phyloP scores from a whole-genome alignment of 1,284 basidiomycete species.

The Tausonia pullulans region DNA sequence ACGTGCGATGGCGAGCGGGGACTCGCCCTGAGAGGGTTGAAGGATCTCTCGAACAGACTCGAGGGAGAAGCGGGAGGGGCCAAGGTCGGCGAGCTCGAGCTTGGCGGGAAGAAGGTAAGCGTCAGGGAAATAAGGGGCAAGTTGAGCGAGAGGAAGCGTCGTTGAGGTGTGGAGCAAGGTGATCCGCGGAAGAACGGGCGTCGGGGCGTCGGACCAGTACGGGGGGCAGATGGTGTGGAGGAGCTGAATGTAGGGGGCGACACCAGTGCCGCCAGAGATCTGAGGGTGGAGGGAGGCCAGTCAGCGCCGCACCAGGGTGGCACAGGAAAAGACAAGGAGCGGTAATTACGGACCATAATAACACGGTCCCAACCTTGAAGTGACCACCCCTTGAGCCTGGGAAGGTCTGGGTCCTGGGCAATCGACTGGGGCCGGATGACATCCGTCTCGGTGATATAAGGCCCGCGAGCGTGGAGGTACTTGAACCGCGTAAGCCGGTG shows the following conservation, averaged over 20 bases:
- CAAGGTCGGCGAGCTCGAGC: slow-evolving; percentile 16
- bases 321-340: background rate
- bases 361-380: slow-evolving; percentile 14
- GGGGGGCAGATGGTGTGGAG: slow-evolving; percentile 12
- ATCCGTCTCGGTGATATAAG: slow-evolving; percentile 6
- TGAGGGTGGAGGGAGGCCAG: background rate
- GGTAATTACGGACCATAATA: slow-evolving; percentile 9
- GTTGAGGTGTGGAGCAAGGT: slow-evolving; percentile 14
- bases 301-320: background rate
- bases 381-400: slow-evolving; percentile 9
- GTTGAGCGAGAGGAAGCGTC: background rate
- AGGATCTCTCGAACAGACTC: background rate
- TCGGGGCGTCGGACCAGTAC: background rate
- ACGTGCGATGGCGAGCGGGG: background rate
- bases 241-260: slow-evolving; percentile 21
- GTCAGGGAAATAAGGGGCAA: slow-evolving; percentile 11
- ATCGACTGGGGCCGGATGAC: slow-evolving; percentile 2
- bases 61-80: slow-evolving; percentile 2
- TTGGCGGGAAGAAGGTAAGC: slow-evolving; percentile 8
- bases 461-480: slow-evolving; percentile 14
- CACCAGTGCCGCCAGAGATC: slow-evolving; percentile 22
- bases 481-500: slow-evolving; percentile 12
- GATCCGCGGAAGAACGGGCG: slow-evolving; percentile 16
- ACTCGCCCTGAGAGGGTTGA: background rate
- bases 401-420: background rate